Evolutionary conservation across 192 early-diverging fungal genomes (phyloP), one percentile per base, ranked within the genome.

Genomic region (Coemansia sp.): DNA sequence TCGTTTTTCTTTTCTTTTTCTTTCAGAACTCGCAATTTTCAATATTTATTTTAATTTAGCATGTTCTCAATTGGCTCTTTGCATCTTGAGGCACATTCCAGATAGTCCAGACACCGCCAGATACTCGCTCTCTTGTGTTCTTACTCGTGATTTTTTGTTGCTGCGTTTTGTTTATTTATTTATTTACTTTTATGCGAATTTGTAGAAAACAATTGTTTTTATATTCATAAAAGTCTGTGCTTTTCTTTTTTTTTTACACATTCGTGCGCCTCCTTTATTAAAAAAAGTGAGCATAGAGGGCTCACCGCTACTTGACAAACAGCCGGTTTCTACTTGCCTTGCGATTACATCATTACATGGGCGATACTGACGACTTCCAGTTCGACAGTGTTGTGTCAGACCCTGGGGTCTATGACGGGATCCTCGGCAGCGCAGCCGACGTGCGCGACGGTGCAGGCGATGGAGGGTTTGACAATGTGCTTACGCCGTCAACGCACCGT

Each of bases 351-450:
- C n/a, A 48, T 48, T 48, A 32, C 32, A 81, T 81, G 78, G 67
- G 61, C 65, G 67, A 65, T 37, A 59, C 62, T 16, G 70, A 69
- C 70, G 73, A 75, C 49, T 74, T 81, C 22, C 42, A 75, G 22
- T 75, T 75, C 43, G 70, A 75, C 45, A 81, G 78, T 63, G 66
- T 72, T 41, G 78, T 69, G n/a, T 81, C 78, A 1, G 69, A 75
- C 67, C 63, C 73, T 22, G 74, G 58, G 17, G 62, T 25, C 11
- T 64, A 67, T 16, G 51, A 65, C 5, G 66, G 63, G 2, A 32
- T 81, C 11, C 51, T 81, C 5, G 58, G 66, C 59, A 64, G 45
- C 54, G 41, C 53, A 38, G 43, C 37, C 38, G 17, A 41, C 59
- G 64, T 17, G 13, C 57, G 57, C 38, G n/a, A 38, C 14, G 55